Conservation (phyloP, 352 stramenopile species). For the Phytophthora sp. region DNA sequence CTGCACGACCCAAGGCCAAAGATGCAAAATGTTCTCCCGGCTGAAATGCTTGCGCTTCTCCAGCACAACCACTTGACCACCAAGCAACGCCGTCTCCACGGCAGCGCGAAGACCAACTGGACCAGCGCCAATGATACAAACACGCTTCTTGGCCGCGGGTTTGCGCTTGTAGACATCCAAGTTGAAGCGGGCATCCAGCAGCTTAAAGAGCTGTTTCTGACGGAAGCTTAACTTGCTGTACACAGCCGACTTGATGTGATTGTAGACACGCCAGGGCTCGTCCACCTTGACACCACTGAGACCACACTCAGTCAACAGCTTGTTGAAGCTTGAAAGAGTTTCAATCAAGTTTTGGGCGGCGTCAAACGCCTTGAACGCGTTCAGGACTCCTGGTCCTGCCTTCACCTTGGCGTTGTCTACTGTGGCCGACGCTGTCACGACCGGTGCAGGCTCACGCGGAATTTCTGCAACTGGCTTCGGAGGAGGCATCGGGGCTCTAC, state of each 20-base stretch:
- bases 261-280: constrained; percentile 68
- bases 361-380: constrained; percentile 73
- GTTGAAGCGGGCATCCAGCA: constrained; percentile 62
- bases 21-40: constrained; percentile 84
- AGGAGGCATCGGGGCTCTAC: constrained; percentile 9
- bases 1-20: constrained; percentile 87
- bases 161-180: constrained; percentile 62
- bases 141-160: constrained; percentile 67
- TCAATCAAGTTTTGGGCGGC: constrained; percentile 68
- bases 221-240: constrained; percentile 71
- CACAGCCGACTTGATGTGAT: constrained; percentile 64
- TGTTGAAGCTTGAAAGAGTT: constrained; percentile 58
- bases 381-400: constrained; percentile 43
- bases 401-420: constrained; percentile 49
- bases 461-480: constrained; percentile 20
- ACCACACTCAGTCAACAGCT: constrained; percentile 58
- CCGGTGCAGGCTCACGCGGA: constrained; percentile 21
- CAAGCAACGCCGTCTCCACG: constrained; percentile 74
- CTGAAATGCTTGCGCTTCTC: constrained; percentile 87
- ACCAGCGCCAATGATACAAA: constrained; percentile 79
- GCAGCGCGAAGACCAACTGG: constrained; percentile 77
- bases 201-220: constrained; percentile 80
- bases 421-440: constrained; percentile 24
- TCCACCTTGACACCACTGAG: constrained; percentile 56
- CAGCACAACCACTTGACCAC: constrained; percentile 74